Base-by-base conservation (phyloP, 257 asterid genomes). In the Ocimum tenuiflorum region DNA sequence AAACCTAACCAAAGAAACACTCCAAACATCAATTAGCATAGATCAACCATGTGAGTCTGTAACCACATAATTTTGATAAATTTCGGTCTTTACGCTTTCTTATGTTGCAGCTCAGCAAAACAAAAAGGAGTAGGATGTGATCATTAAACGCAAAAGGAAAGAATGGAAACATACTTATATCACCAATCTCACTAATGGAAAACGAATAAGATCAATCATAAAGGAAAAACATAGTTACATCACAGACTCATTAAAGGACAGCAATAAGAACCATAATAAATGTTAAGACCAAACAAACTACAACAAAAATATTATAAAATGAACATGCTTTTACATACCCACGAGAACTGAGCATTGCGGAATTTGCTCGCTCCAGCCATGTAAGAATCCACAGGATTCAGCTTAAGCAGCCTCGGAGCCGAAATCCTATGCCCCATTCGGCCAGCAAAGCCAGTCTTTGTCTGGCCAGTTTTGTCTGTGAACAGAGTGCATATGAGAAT, bases 261-360 rank as follows among this genome's bases (percentile, higher is more conserved):
- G 22, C 61, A 70, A 54, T 41, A 52, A 43, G 47, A 58, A 15
- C 29, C 35, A 20, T 14, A 29, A 60, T 6, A 57, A 33, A 68
- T 57, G 39, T 23, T 22, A n/a, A 62, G 29, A 27, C 20, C 13
- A 68, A 57, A 24, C n/a, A 48, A 72, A 58, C 74, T 31, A 58
- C 9, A 24, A 7, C 2, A 31, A 22, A 29, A 66, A 46, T 52
- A 54, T 35, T 13, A 70, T 15, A 63, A 36, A 47, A 46, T 17
- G 27, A 15, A 52, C 54, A 78, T 33, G 80, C 6, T 52, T 38
- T 38, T 51, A 68, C 94, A 22, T 90, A 92, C 99, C 99, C 99
- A 92, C 19, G 99, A 92, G 83, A 92, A 92, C 72, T 89, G 99
- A 48, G 96, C 97, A 66, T 78, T 83, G 50, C 88, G 94, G 69